Percentiles rank a stretch among this genome's conserved stretches.
Conservation (phyloP, 1,139 yeast genomes). For the Taphrina deformans region DNA sequence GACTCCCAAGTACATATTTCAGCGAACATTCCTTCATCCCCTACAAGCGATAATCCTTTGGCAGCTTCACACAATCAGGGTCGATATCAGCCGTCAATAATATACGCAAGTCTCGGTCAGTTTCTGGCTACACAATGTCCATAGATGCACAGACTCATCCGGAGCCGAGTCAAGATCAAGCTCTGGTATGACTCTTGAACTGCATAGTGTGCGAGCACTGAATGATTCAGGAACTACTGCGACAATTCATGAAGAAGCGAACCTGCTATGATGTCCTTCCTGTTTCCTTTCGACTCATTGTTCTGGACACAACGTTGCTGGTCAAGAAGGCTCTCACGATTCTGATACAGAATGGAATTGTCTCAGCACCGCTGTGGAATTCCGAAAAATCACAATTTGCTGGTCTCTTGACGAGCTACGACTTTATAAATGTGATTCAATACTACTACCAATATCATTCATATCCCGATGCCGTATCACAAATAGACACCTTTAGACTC, state of each 20-base stretch:
- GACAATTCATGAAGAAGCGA: constrained; percentile 71
- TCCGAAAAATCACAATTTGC: constrained; percentile 86
- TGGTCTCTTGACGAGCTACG: constrained; percentile 87
- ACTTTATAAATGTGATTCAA: constrained; percentile 92
- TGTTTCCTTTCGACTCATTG: constrained; percentile 88
- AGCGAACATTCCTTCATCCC: not conserved
- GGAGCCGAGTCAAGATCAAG: constrained; percentile 5
- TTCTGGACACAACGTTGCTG: constrained; percentile 83
- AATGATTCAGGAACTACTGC: not conserved
- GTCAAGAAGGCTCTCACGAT: constrained; percentile 91
- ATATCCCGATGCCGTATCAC: constrained; percentile 78
- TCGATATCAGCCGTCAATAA: not conserved
- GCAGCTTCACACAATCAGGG: too few relatives aligned
- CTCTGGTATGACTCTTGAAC: not conserved
- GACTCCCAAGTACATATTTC: too few relatives aligned
- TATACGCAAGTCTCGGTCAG: not conserved
- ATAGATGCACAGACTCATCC: constrained; percentile 11
- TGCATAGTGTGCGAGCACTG: not conserved
- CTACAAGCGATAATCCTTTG: not conserved
- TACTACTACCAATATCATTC: constrained; percentile 72
- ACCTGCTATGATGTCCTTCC: constrained; percentile 97
- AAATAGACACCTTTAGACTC: constrained; percentile 80
- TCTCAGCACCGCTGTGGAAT: constrained; percentile 97
- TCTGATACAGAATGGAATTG: constrained; percentile 82
- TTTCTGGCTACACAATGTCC: not conserved